A percentile compares a stretch with the other conserved stretches of the same genome.
phyloP scores from a whole-genome alignment of 2,329 filamentous ascomycete species.

The Fusarium setosum region DNA sequence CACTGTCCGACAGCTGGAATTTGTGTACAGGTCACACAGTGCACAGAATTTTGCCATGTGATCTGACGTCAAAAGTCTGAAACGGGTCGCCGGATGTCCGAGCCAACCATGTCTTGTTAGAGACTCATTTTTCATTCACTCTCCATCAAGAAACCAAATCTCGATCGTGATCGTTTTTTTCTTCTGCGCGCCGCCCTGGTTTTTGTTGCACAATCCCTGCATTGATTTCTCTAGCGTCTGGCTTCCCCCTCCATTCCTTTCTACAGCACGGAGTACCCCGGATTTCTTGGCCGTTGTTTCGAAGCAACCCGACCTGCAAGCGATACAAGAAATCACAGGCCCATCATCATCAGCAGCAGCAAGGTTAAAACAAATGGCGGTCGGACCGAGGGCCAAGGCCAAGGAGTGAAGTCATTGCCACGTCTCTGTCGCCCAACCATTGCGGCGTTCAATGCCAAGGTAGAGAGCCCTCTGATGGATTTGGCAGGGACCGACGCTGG shows the following conservation, averaged over 20 bases:
- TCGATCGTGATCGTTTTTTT: conserved; percentile 27
- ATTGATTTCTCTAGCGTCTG: conserved; percentile 5
- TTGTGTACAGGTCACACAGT: conserved; percentile 17
- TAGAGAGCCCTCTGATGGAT: conserved; percentile 26
- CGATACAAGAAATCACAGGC: conserved; percentile 3
- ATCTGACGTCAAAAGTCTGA: conserved; percentile 10
- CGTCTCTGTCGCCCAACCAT: conserved; percentile 38
- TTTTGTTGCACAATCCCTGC: conserved; percentile 31
- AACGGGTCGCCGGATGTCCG: conserved; percentile 26
- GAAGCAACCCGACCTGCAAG: not conserved
- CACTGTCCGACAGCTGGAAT: conserved; percentile 17
- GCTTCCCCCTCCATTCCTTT: not conserved
- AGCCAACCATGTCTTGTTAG: conserved; percentile 23
- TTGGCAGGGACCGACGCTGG: conserved; percentile 32
- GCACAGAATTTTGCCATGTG: not conserved
- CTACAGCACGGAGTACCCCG: conserved; percentile 17
- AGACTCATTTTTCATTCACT: conserved; percentile 7
- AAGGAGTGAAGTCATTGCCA: conserved; percentile 43
- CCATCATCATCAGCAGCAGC: not conserved
- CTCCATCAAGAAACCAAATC: conserved; percentile 11
- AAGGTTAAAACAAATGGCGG: conserved; percentile 4
- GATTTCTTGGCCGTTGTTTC: conserved; percentile 28
- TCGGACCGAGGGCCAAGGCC: conserved; percentile 22
- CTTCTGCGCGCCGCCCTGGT: conserved; percentile 3
- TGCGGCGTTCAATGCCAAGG: conserved; percentile 13